phyloP scores from a whole-genome alignment of 106 monocot species.

The Dendrobium officinale region DNA sequence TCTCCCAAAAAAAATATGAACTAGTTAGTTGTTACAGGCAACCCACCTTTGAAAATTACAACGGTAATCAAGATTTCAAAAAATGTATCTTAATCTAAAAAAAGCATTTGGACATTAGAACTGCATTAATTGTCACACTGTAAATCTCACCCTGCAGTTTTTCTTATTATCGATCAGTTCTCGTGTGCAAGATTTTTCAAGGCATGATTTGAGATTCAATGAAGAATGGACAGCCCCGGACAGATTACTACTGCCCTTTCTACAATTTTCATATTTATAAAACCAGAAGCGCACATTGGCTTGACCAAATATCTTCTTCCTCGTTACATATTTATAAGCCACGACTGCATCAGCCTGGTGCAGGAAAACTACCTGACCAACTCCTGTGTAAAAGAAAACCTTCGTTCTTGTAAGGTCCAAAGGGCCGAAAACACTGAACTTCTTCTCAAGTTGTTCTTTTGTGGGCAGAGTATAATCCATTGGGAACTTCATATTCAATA shows the following conservation, averaged over 20 bases:
- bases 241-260: not conserved
- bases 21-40: no score
- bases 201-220: constrained; percentile 23
- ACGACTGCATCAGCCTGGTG: constrained; percentile 18
- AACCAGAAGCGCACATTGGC: constrained; percentile 45
- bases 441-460: constrained; percentile 32
- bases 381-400: constrained; percentile 45
- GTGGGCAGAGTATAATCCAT: constrained; percentile 36
- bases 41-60: no score
- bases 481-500: constrained; percentile 55
- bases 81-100: no score
- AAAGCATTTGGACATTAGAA: no score
- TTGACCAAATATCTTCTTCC: constrained; percentile 27
- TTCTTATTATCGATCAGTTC: not conserved
- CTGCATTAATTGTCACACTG: not conserved
- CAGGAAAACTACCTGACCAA: constrained; percentile 36
- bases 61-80: no score
- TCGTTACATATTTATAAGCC: constrained; percentile 28
- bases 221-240: not conserved
- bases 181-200: constrained; percentile 13
- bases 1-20: no score
- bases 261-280: constrained; percentile 14
- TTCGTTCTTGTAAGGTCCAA: constrained; percentile 36
- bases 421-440: constrained; percentile 34
- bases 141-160: constrained; percentile 16